Conservation (phyloP, 2,329 filamentous ascomycete species). For the Botrytis elliptica region DNA sequence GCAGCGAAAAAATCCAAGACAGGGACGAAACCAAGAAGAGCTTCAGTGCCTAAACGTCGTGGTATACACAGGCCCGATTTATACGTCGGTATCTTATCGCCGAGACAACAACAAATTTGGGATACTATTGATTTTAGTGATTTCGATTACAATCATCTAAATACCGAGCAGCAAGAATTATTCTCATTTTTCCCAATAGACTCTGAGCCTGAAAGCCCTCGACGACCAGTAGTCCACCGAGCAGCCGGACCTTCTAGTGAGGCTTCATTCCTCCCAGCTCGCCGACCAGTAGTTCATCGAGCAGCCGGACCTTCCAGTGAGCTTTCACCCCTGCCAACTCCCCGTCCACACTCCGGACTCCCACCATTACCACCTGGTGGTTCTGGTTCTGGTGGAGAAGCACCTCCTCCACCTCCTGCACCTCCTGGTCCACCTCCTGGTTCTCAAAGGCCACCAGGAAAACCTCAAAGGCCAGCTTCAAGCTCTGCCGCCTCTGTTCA, state of each 20-base stretch:
- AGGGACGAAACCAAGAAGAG: background rate
- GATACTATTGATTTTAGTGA: slow-evolving; percentile 12
- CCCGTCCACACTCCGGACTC: background rate
- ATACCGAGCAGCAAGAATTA: background rate
- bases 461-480: no score
- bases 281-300: background rate
- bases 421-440: background rate
- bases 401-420: background rate
- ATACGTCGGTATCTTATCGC: slow-evolving; percentile 2
- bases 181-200: slow-evolving; percentile 15
- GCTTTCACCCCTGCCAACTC: background rate
- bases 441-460: background rate
- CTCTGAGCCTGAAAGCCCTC: slow-evolving; percentile 5
- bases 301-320: background rate
- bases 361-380: background rate
- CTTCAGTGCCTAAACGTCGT: background rate
- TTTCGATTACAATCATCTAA: slow-evolving; percentile 9
- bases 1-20: background rate
- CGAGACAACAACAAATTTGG: background rate
- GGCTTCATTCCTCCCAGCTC: background rate
- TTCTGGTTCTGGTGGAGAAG: background rate
- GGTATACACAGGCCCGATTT: slow-evolving; percentile 1
- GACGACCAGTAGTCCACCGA: no score
- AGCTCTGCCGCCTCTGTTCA: background rate
- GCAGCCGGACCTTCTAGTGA: background rate